These are phyloP conservation scores for Syzygium aqueum DNA, from an alignment of 345 rosid genomes.

Conservation along the genomic window DNA sequence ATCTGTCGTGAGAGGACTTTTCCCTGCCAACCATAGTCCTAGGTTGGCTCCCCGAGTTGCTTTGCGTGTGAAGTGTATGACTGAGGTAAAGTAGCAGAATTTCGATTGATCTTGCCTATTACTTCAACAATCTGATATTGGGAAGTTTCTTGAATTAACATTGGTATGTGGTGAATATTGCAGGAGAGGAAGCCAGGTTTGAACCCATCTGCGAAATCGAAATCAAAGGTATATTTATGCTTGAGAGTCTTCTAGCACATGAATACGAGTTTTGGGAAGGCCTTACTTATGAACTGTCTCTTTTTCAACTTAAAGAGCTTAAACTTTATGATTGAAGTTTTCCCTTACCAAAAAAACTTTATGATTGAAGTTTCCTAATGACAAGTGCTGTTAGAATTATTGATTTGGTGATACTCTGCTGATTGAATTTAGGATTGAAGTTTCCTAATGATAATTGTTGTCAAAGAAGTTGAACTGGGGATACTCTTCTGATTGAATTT, in stretches of 20 bases:
- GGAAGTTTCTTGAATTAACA: neutral
- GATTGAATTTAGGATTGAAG: too few relatives aligned
- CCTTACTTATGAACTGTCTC: neutral
- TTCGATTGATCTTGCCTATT: neutral
- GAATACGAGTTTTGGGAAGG: neutral
- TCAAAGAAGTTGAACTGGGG: too few relatives aligned
- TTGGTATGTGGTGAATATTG: neutral
- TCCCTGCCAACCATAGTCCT: conserved; percentile 5
- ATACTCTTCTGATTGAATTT: too few relatives aligned
- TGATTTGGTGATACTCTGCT: too few relatives aligned
- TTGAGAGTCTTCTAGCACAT: neutral
- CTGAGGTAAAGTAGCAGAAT: conserved; percentile 10
- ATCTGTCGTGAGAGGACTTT: conserved; percentile 9
- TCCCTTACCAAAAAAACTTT: too few relatives aligned
- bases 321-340: neutral
- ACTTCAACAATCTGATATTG: neutral
- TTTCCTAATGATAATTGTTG: too few relatives aligned
- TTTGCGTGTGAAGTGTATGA: conserved; percentile 28
- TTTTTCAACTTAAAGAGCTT: neutral
- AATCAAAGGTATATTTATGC: neutral
- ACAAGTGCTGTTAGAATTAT: too few relatives aligned
- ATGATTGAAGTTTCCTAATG: too few relatives aligned
- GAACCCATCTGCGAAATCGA: neutral
- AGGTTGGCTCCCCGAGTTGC: neutral
- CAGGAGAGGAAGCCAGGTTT: neutral